Percentiles rank a stretch among this genome's conserved stretches.
phyloP scores from a whole-genome alignment of 106 monocot species.

The Acorus calamus region DNA sequence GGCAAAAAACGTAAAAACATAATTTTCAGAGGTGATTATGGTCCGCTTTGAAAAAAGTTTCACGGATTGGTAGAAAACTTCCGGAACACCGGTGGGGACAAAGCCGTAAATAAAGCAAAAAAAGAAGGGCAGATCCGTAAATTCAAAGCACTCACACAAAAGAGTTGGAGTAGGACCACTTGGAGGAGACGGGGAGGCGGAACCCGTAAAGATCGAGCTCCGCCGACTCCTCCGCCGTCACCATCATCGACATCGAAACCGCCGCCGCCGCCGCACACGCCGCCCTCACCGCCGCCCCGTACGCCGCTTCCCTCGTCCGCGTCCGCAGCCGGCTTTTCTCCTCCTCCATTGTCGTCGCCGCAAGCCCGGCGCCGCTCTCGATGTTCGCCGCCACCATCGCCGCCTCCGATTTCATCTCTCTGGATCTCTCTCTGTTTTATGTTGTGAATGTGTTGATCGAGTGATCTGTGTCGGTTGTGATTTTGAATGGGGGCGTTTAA shows the following conservation, averaged over 20 bases:
- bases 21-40: no score
- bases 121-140: not conserved
- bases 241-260: slow-evolving; percentile 23
- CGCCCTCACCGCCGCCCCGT: slow-evolving; percentile 6
- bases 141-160: slow-evolving; percentile 36
- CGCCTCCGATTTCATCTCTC: no score
- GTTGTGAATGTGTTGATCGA: no score
- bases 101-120: not conserved
- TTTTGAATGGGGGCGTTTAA: no score
- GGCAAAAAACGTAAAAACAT: no score
- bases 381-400: slow-evolving; percentile 8
- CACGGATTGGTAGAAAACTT: no score
- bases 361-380: slow-evolving; percentile 7
- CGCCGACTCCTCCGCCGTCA: slow-evolving; percentile 31
- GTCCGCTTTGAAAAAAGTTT: no score
- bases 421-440: no score
- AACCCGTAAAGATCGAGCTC: slow-evolving; percentile 20
- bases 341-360: not conserved
- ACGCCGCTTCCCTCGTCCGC: slow-evolving; percentile 16
- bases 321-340: not conserved
- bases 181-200: slow-evolving; percentile 29
- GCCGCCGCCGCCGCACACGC: slow-evolving; percentile 12
- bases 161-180: slow-evolving; percentile 42
- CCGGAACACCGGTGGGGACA: no score
- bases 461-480: no score